A percentile compares a stretch with the other conserved stretches of the same genome.
These are phyloP conservation scores for Clavariopsis aquatica DNA, from an alignment of 495 filamentous ascomycete genomes.

Conservation along the genomic window DNA sequence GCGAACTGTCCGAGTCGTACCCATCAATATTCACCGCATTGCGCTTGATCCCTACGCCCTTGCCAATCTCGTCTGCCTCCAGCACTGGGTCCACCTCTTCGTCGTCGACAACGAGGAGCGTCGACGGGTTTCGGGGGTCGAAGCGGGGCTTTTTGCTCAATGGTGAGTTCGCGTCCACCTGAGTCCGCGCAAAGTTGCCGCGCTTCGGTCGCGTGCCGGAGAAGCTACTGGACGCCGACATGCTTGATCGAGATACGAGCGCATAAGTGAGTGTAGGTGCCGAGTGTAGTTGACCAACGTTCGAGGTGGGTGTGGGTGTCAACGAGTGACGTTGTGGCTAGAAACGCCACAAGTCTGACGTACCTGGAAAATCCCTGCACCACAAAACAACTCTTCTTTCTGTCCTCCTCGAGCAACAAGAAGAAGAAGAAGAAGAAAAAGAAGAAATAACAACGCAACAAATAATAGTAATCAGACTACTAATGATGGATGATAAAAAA, in stretches of 20 bases:
- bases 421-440: too few relatives aligned
- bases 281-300: not conserved
- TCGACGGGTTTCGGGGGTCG: conserved; percentile 90
- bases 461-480: too few relatives aligned
- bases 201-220: conserved; percentile 74
- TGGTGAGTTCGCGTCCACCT: conserved; percentile 50
- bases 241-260: not conserved
- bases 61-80: conserved; percentile 90
- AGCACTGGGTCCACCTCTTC: conserved; percentile 62
- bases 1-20: conserved; percentile 92
- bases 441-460: too few relatives aligned
- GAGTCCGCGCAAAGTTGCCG: conserved; percentile 70
- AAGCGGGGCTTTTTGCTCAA: conserved; percentile 85
- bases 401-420: not conserved
- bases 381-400: not conserved
- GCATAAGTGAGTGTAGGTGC: not conserved
- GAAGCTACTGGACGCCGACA: conserved; percentile 24
- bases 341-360: not conserved
- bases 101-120: conserved; percentile 75
- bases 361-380: not conserved
- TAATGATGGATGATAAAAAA: too few relatives aligned
- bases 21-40: conserved; percentile 94
- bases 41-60: conserved; percentile 75
- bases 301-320: not conserved
- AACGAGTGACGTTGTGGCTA: not conserved